phyloP scores from a whole-genome alignment of 768 basidiomycete species.

The Russula lepida region DNA sequence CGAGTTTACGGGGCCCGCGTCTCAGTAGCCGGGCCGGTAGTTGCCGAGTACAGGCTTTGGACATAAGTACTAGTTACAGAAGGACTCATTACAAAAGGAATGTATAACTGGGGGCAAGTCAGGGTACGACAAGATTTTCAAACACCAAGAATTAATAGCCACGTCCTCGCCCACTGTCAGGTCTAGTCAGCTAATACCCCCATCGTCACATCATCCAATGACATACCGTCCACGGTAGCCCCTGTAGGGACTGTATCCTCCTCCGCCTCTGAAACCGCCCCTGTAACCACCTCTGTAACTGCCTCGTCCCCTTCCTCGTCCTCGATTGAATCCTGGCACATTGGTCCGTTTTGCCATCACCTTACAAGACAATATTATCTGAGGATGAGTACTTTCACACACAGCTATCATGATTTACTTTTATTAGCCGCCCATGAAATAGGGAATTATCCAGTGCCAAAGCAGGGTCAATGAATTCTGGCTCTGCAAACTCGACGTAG shows the following conservation, averaged over 20 bases:
- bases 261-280: conserved; percentile 54
- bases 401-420: conserved; percentile 44
- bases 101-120: neutral
- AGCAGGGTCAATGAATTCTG: conserved; percentile 84
- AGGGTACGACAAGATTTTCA: conserved; percentile 1
- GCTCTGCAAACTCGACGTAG: conserved; percentile 96
- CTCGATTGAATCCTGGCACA: conserved; percentile 83
- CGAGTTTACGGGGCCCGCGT: neutral
- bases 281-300: conserved; percentile 40
- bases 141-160: conserved; percentile 41
- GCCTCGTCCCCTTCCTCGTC: conserved; percentile 58
- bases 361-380: conserved; percentile 32
- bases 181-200: neutral
- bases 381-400: neutral
- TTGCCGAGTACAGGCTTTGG: neutral
- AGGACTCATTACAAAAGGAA: conserved; percentile 3
- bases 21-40: neutral
- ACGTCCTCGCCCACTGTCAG: conserved; percentile 59
- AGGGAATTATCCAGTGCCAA: conserved; percentile 92
- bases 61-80: neutral
- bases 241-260: conserved; percentile 57
- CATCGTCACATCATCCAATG: neutral
- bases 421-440: conserved; percentile 88
- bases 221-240: conserved; percentile 64
- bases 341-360: conserved; percentile 96